A percentile compares a stretch with the other conserved stretches of the same genome.
These are phyloP conservation scores for Coprinopsis marcescibilis DNA, from an alignment of 768 basidiomycete genomes.

Conservation along the genomic window DNA sequence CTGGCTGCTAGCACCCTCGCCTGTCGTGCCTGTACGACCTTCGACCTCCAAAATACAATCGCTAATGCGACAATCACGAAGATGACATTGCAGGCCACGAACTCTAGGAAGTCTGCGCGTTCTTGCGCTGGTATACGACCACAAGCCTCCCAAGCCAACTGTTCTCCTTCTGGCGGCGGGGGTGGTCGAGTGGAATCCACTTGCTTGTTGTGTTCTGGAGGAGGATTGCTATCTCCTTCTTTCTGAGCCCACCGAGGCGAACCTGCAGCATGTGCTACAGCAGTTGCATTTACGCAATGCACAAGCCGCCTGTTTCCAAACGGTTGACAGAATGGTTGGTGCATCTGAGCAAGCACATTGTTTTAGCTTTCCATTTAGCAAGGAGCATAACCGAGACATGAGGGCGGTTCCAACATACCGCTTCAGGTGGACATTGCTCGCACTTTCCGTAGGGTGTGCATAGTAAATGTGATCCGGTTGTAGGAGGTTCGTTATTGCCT, in stretches of 20 bases:
- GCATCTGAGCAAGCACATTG: slow-evolving; percentile 39
- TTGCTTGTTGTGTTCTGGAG: too few species aligned
- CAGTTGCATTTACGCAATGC: slow-evolving; percentile 58
- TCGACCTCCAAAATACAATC: slow-evolving; percentile 64
- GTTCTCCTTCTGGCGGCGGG: slow-evolving; percentile 41
- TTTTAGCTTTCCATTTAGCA: background rate
- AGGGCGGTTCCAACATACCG: slow-evolving; percentile 45
- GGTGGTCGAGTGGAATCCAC: slow-evolving; percentile 19
- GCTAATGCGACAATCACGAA: slow-evolving; percentile 63
- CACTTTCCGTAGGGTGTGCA: slow-evolving; percentile 56
- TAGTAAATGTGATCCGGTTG: slow-evolving; percentile 20
- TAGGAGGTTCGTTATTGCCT: background rate
- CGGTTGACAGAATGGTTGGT: slow-evolving; percentile 91
- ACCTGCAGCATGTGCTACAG: slow-evolving; percentile 16
- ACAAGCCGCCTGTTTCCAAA: slow-evolving; percentile 89
- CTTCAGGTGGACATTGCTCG: slow-evolving; percentile 57
- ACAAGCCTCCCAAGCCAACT: slow-evolving; percentile 89
- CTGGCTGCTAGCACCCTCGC: slow-evolving; percentile 80
- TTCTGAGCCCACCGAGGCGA: slow-evolving; percentile 11
- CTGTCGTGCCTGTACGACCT: slow-evolving; percentile 63
- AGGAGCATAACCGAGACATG: slow-evolving; percentile 3
- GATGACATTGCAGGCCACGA: slow-evolving; percentile 75
- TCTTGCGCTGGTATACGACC: slow-evolving; percentile 79
- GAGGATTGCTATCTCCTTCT: slow-evolving; percentile 1
- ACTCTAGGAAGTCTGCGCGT: slow-evolving; percentile 86